phyloP scores from a whole-genome alignment of 495 filamentous ascomycete species.

The Hypoxylon lienhwacheense region DNA sequence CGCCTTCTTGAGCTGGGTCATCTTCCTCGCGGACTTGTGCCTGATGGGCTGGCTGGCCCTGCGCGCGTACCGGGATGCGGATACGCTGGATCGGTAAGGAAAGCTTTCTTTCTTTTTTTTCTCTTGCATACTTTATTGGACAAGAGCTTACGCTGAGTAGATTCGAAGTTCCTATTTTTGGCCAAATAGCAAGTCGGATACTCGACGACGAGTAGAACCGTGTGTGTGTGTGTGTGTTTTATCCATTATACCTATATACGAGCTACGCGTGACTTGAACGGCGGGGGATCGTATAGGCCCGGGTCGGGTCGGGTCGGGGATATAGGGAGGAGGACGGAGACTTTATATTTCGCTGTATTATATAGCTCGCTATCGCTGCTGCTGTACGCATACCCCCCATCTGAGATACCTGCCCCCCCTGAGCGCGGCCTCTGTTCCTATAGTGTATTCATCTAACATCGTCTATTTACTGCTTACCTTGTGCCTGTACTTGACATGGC shows the following conservation, averaged over 20 bases:
- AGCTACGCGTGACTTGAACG: too few species aligned
- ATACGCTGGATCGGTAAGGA: slow-evolving; percentile 77
- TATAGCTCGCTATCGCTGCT: slow-evolving; percentile 5
- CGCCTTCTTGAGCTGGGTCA: slow-evolving; percentile 76
- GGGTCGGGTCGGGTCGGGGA: too few species aligned
- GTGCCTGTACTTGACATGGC: not conserved
- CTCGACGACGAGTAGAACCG: slow-evolving; percentile 83
- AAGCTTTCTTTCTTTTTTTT: not conserved
- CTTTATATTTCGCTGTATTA: slow-evolving; percentile 18
- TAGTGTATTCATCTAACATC: slow-evolving; percentile 10
- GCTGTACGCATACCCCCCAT: slow-evolving; percentile 27
- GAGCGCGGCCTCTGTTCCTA: slow-evolving; percentile 19
- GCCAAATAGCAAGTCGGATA: slow-evolving; percentile 81
- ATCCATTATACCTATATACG: too few species aligned
- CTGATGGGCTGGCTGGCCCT: slow-evolving; percentile 77
- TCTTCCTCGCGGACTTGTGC: slow-evolving; percentile 72
- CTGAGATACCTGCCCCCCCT: too few species aligned
- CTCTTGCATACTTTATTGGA: not conserved
- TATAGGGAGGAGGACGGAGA: not conserved
- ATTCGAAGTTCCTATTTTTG: slow-evolving; percentile 87
- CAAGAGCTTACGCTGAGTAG: slow-evolving; percentile 38
- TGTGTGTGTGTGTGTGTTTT: too few species aligned
- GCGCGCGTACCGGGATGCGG: slow-evolving; percentile 85
- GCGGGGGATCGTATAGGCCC: too few species aligned
- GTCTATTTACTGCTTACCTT: too few species aligned